phyloP scores from a whole-genome alignment of 352 stramenopile species.

The Hyaloperonospora arabidopsidis region DNA sequence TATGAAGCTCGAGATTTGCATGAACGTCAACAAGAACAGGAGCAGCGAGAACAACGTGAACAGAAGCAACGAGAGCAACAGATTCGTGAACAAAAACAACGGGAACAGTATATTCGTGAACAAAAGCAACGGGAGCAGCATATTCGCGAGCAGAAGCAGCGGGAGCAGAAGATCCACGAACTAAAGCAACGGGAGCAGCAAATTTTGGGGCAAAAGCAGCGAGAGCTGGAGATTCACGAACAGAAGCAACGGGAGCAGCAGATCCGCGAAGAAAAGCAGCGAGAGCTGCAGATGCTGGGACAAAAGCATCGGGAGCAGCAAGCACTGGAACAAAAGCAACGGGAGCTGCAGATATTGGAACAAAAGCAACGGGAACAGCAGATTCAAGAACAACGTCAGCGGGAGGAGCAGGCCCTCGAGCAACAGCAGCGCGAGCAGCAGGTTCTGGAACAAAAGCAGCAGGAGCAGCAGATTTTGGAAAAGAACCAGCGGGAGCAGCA shows the following conservation, averaged over 20 bases:
- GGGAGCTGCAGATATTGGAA: slow-evolving; percentile 6
- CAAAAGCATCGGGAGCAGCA: slow-evolving; percentile 11
- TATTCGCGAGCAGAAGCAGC: slow-evolving; percentile 11
- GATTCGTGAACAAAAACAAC: slow-evolving; percentile 9
- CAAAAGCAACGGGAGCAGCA: slow-evolving; percentile 16
- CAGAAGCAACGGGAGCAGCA: slow-evolving; percentile 9
- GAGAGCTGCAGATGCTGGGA: slow-evolving; percentile 5
- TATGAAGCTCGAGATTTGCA: slow-evolving; percentile 17
- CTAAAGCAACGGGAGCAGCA: slow-evolving; percentile 17
- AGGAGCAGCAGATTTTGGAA: not conserved
- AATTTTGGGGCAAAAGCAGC: slow-evolving; percentile 7
- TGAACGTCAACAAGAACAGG: slow-evolving; percentile 18
- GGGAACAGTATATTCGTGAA: slow-evolving; percentile 16
- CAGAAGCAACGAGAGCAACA: slow-evolving; percentile 13
- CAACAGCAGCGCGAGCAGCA: slow-evolving; percentile 9
- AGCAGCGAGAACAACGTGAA: slow-evolving; percentile 9
- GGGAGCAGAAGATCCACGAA: slow-evolving; percentile 11
- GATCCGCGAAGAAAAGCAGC: slow-evolving; percentile 10
- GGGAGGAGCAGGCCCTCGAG: slow-evolving; percentile 6
- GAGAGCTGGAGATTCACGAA: slow-evolving; percentile 8
- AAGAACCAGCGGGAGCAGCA: not conserved
- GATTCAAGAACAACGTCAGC: slow-evolving; percentile 9
- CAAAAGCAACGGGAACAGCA: slow-evolving; percentile 9
- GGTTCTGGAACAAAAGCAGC: slow-evolving; percentile 7
- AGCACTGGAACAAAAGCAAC: slow-evolving; percentile 8